Percentiles rank a stretch among this genome's conserved stretches.
Conservation (phyloP, 176 grass and related monocot species). For the maize (Zea mays) region Zm-B73-REFERENCE-NAM-5.0 NC_050100.1:17151001-17151500, state of each 20-base stretch:
- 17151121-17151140: slow-evolving; percentile 58
- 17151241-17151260: no score
- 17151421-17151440: neutral
- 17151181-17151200: neutral
- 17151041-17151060: slow-evolving; percentile 21
- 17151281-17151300: slow-evolving; percentile 12
- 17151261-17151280: slow-evolving; percentile 8
- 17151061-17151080: neutral
- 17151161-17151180: neutral
- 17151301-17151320: slow-evolving; percentile 15
- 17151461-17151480: neutral
- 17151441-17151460: neutral
- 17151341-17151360: neutral
- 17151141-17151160: slow-evolving; percentile 40
- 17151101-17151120: slow-evolving; percentile 70
- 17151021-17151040: slow-evolving; percentile 37
- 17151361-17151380: neutral
- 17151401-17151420: slow-evolving; percentile 25
- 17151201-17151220: no score
- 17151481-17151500: neutral
- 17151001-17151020: slow-evolving; percentile 39
- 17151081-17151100: slow-evolving; percentile 34
- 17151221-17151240: no score
- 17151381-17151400: neutral
- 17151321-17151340: slow-evolving; percentile 13